These are phyloP conservation scores for Apiospora koreana DNA, from an alignment of 2,329 filamentous ascomycete genomes.

Conservation along the genomic window DNA sequence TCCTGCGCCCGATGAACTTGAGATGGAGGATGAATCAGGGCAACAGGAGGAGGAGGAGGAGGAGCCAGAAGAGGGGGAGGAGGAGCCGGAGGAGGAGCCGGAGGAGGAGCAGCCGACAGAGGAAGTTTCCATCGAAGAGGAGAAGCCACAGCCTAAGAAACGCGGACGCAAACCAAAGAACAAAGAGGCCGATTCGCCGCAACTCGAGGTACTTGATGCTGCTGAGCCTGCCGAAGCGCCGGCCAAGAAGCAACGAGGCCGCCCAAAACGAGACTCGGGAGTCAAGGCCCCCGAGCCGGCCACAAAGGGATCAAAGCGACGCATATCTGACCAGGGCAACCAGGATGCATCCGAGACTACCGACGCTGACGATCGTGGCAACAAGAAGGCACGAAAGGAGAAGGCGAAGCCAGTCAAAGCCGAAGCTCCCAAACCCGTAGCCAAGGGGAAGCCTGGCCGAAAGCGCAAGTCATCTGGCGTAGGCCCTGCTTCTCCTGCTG, in stretches of 20 bases:
- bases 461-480: conserved; percentile 42
- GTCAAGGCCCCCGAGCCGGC: conserved; percentile 18
- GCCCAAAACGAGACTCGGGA: neutral
- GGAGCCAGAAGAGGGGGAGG: conserved; percentile 21
- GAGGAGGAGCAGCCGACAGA: conserved; percentile 20
- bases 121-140: conserved; percentile 18
- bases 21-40: conserved; percentile 26
- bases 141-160: conserved; percentile 26
- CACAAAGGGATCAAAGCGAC: conserved; percentile 22
- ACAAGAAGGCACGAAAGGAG: conserved; percentile 28
- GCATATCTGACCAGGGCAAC: conserved; percentile 23
- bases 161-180: conserved; percentile 28
- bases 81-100: conserved; percentile 20
- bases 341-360: conserved; percentile 14
- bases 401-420: conserved; percentile 20
- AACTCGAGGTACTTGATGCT: conserved; percentile 8
- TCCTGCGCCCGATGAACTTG: conserved; percentile 16
- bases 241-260: conserved; percentile 11
- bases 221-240: conserved; percentile 16
- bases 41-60: conserved; percentile 22
- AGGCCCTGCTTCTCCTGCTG: conserved; percentile 45
- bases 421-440: conserved; percentile 24
- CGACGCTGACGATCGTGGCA: conserved; percentile 18
- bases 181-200: neutral
- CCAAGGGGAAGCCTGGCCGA: conserved; percentile 33